Conservation (phyloP, 2,329 filamentous ascomycete genomes). For the Penicillium janthinellum region DNA sequence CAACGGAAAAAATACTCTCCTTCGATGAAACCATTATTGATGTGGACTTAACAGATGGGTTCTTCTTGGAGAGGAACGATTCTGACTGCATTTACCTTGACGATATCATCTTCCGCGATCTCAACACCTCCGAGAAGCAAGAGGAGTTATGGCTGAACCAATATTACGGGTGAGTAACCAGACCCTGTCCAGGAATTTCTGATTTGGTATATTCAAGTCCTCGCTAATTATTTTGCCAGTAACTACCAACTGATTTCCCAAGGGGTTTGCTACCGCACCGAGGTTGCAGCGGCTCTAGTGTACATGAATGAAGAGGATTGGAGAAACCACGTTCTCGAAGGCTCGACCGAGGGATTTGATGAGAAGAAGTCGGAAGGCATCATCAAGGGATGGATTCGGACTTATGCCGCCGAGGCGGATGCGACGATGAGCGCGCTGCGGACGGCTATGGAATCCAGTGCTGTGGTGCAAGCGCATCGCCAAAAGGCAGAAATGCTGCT, state of each 20-base stretch:
- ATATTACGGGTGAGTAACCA: constrained; percentile 42
- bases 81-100: constrained; percentile 47
- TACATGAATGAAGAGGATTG: constrained; percentile 44
- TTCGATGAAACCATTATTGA: background rate
- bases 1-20: background rate
- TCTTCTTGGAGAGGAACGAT: constrained; percentile 44
- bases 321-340: constrained; percentile 43
- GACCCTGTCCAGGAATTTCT: background rate
- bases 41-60: constrained; percentile 39
- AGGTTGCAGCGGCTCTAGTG: constrained; percentile 44
- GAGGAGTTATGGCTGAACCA: constrained; percentile 39
- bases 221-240: constrained; percentile 26
- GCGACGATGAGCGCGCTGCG: constrained; percentile 29
- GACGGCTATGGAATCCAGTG: constrained; percentile 17
- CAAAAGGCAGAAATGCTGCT: constrained; percentile 32
- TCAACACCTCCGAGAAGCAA: constrained; percentile 29
- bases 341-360: constrained; percentile 34
- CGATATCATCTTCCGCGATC: constrained; percentile 42
- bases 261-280: constrained; percentile 47
- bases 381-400: constrained; percentile 39
- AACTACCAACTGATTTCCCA: constrained; percentile 44
- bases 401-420: constrained; percentile 40
- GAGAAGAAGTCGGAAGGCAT: constrained; percentile 34
- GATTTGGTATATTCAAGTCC: constrained; percentile 4
- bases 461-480: constrained; percentile 21